Base-by-base conservation (phyloP, 371 early-diverging fungal genomes). In the Synchytrium microbalum region DNA sequence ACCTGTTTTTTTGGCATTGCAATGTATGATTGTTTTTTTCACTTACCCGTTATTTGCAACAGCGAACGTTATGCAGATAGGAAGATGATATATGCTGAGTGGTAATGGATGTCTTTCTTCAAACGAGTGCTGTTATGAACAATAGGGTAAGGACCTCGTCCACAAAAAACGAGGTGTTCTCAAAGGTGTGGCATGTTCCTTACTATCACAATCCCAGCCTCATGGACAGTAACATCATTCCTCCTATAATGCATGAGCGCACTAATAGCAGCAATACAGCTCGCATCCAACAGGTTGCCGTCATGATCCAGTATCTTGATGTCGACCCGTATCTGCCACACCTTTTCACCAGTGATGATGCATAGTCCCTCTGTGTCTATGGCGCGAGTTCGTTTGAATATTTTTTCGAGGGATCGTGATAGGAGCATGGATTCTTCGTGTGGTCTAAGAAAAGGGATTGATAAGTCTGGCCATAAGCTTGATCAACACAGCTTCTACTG, bases 341-440 rank as follows among this genome's bases (percentile, higher is more conserved):
- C 96, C 85, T 88, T 69, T 72, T 94, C 91, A 31, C 95, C 93
- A n/a, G 95, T 89, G 32, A 95, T 79, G 60, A 98, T 93, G 74
- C 98, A 96, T 63, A 98, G 79, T 5, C 95, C 92, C 74, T 98
- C 98, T 23, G 93, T 89, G 70, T 98, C 97, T 61, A 98, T 78
- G 10, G 94, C 95, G 60, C 92, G 81, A 64, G 88, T 87, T 64
- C 86, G 78, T 64, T 86, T 84, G 68, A 98, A 69, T 2, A 90
- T 86, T 64, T 90, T 92, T 69, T 98, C 98, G 28, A 98, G 76
- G 67, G 91, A 72, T 32, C 95, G 84, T 38, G 84, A 85, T 26
- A 96, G 79, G 32, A 88, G 70, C 0, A 94, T 86, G 69, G 94
- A 96, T 61, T 89, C 86, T 58, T 91, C 89, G 2, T 70, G 71